Conservation (phyloP, 2,329 filamentous ascomycete genomes). For the Diplodia sapinea region DNA sequence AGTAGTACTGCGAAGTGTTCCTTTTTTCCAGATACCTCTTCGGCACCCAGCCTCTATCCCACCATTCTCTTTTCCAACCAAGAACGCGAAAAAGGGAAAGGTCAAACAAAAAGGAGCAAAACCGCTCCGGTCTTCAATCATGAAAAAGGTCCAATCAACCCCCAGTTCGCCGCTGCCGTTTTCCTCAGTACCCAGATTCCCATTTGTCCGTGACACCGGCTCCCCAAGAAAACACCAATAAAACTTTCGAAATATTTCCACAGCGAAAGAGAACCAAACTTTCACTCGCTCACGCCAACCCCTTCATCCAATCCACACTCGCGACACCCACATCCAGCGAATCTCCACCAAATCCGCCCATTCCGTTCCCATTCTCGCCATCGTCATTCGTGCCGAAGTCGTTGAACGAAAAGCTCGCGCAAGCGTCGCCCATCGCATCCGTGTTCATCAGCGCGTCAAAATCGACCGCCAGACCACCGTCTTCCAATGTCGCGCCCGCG, state of each 20-base stretch:
- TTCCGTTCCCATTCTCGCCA: background rate
- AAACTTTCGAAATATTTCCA: background rate
- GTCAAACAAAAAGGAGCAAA: background rate
- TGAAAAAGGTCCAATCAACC: background rate
- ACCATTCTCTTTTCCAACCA: background rate
- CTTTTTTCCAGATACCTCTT: background rate
- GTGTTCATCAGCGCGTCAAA: conserved; percentile 50
- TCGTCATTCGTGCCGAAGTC: conserved; percentile 29
- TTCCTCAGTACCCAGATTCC: background rate
- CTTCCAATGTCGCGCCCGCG: conserved; percentile 37
- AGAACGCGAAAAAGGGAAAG: background rate
- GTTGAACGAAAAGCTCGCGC: conserved; percentile 35
- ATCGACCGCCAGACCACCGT: conserved; percentile 49
- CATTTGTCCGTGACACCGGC: background rate
- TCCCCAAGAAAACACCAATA: background rate
- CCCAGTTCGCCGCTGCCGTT: background rate
- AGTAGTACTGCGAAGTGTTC: background rate
- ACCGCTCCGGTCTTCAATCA: background rate
- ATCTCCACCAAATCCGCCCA: background rate
- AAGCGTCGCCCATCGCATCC: conserved; percentile 48
- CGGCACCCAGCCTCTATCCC: background rate
- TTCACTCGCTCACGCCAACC: background rate
- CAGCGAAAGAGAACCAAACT: background rate
- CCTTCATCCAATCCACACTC: conserved; percentile 27
- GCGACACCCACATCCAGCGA: background rate